These are phyloP conservation scores for Trichoderma orchidacearum DNA, from an alignment of 495 filamentous ascomycete species.

Conservation along the genomic window DNA sequence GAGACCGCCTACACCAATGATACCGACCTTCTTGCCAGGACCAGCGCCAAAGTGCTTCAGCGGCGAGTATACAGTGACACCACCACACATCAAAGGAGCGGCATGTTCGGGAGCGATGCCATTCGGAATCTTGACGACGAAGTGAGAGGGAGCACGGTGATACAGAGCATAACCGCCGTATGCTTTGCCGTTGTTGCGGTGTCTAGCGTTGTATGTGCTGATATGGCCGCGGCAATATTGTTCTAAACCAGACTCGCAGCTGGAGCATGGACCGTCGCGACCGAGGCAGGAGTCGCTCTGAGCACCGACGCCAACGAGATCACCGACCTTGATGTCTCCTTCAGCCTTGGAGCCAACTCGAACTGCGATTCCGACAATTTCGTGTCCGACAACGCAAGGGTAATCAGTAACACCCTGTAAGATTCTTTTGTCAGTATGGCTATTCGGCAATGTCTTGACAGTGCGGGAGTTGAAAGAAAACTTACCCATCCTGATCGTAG, in stretches of 20 bases:
- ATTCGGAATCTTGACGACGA: slow-evolving; percentile 69
- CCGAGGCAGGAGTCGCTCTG: slow-evolving; percentile 55
- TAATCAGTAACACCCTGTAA: slow-evolving; percentile 44
- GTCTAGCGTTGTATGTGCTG: slow-evolving; percentile 57
- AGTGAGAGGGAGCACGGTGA: slow-evolving; percentile 58
- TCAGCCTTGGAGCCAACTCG: slow-evolving; percentile 53
- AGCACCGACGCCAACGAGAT: slow-evolving; percentile 77
- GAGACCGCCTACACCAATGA: slow-evolving; percentile 73
- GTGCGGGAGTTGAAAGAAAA: not conserved
- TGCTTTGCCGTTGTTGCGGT: slow-evolving; percentile 45
- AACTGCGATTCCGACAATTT: slow-evolving; percentile 68
- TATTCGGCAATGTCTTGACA: too few species aligned
- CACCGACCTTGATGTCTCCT: slow-evolving; percentile 51
- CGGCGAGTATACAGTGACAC: slow-evolving; percentile 67
- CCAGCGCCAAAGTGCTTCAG: slow-evolving; percentile 59
- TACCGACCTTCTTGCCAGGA: slow-evolving; percentile 68
- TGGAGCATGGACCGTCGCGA: slow-evolving; percentile 46
- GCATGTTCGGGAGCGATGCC: slow-evolving; percentile 32
- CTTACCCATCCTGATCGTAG: slow-evolving; percentile 56
- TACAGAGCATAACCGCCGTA: slow-evolving; percentile 63
- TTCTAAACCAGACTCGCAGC: slow-evolving; percentile 48
- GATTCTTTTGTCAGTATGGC: not conserved
- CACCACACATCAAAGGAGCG: slow-evolving; percentile 80
- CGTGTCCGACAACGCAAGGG: slow-evolving; percentile 68
- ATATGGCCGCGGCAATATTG: slow-evolving; percentile 52